Conservation (phyloP, 2,329 filamentous ascomycete species). For the Lecanicillium sp. region DNA sequence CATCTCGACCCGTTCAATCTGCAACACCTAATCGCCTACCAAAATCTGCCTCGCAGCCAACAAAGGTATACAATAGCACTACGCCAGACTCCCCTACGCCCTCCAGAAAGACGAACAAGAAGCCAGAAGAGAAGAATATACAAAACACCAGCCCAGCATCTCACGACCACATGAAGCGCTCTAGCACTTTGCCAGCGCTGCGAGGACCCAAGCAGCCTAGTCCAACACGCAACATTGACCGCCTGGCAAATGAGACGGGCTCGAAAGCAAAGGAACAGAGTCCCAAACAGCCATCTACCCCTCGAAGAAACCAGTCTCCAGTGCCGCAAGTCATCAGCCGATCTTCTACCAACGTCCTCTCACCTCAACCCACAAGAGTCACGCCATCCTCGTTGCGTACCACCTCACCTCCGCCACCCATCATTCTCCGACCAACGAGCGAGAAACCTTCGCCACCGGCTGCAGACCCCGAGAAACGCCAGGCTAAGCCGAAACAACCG, state of each 20-base stretch:
- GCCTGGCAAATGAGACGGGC: not conserved
- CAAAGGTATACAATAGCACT: too few species aligned
- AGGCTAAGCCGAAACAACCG: slow-evolving; percentile 12
- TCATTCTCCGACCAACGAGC: slow-evolving; percentile 14
- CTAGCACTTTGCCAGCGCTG: too few species aligned
- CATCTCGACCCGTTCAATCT: too few species aligned
- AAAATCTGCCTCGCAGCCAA: too few species aligned
- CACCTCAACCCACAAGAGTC: slow-evolving; percentile 24
- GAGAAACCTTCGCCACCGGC: slow-evolving; percentile 16
- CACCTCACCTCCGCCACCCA: slow-evolving; percentile 18
- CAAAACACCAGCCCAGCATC: too few species aligned
- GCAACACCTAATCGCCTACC: too few species aligned
- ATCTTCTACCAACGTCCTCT: slow-evolving; percentile 17
- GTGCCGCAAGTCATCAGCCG: slow-evolving; percentile 12
- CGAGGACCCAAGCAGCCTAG: not conserved
- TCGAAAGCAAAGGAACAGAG: not conserved
- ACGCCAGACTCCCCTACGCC: too few species aligned
- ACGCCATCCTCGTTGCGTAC: slow-evolving; percentile 21
- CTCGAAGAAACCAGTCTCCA: slow-evolving; percentile 7
- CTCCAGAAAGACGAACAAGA: too few species aligned
- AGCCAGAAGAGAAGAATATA: too few species aligned
- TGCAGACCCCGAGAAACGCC: slow-evolving; percentile 21
- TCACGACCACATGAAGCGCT: too few species aligned
- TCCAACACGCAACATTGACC: too few species aligned
- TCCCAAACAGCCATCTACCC: not conserved